These are phyloP conservation scores for Globisporangium lucens DNA, from an alignment of 352 stramenopile species.

Conservation along the genomic window DNA sequence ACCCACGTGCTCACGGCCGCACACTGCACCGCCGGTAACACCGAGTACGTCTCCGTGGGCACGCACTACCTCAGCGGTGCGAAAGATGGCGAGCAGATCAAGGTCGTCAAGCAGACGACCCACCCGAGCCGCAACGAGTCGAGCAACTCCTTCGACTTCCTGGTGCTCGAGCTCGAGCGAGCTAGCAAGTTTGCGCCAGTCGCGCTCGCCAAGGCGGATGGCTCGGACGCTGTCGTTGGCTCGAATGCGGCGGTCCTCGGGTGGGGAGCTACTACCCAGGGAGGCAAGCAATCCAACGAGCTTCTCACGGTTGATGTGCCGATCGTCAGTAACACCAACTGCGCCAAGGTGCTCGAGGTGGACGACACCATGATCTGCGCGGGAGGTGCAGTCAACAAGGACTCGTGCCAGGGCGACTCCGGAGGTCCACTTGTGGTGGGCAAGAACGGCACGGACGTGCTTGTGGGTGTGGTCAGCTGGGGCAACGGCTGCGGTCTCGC, in stretches of 20 bases:
- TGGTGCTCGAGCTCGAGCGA: conserved; percentile 47
- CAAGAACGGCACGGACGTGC: conserved; percentile 30
- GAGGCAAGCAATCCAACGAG: conserved; percentile 22
- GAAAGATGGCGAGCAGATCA: conserved; percentile 42
- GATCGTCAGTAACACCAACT: conserved; percentile 38
- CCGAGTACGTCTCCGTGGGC: conserved; percentile 52
- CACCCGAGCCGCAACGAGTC: conserved; percentile 47
- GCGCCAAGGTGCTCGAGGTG: conserved; percentile 21
- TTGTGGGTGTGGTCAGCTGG: conserved; percentile 65
- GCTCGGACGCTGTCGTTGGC: conserved; percentile 19
- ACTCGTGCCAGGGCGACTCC: conserved; percentile 62
- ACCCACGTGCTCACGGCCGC: conserved; percentile 61
- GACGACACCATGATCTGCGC: conserved; percentile 60
- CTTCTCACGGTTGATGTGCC: conserved; percentile 38
- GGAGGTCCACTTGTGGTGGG: conserved; percentile 32
- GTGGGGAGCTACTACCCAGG: conserved; percentile 8
- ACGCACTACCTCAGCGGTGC: conserved; percentile 47
- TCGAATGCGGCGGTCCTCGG: conserved; percentile 40
- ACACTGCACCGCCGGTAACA: conserved; percentile 40
- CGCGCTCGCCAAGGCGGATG: conserved; percentile 26
- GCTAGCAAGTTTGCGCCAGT: conserved; percentile 38
- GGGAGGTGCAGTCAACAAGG: conserved; percentile 30
- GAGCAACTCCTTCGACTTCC: conserved; percentile 52
- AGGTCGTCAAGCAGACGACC: conserved; percentile 38
- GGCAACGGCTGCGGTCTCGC: conserved; percentile 47